Evolutionary conservation across 495 filamentous ascomycete species (phyloP), one percentile per base, ranked within the genome.

Genomic region (Talaromyces trachyspermus): DNA sequence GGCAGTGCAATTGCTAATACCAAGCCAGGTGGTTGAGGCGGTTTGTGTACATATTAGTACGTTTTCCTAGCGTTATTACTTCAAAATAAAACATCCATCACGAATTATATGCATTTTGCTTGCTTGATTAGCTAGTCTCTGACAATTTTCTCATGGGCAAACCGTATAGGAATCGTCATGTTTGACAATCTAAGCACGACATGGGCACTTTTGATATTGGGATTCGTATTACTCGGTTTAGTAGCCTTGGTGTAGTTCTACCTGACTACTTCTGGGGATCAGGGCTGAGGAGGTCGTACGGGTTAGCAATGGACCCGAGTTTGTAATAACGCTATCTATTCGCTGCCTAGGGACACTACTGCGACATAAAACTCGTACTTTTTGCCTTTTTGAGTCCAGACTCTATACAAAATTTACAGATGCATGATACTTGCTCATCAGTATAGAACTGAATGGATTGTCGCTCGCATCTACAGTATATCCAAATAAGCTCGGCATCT

Each of bases 201-300:
- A 30, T 68, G 64, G 64, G 62, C 64, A 22, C 57, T 68, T 52
- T 62, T 62, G 0, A 62, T 52, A 1, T 46, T 68, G 18, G 64
- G 60, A 0, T 68, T 68, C 38, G 53, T 65, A 33, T 62, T 56
- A 4, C 54, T 68, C n/a, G 52, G 56, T 11, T 48, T 68, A 3
- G 62, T 64, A 14, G 62, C 55, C 11, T 45, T 64, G 27, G 57
- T 68, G 3, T 68, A 68, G 36, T 68, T 15, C 27, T 68, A n/a
- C n/a, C n/a, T n/a, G n/a, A n/a, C n/a, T 68, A 57, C 48, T 65
- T 68, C 48, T 64, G 59, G 23, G 64, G 64, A 2, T 48, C 52
- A 14, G 10, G 8, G 6, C 24, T 49, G 11, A 24, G 46, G 20
- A 49, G 25, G 17, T 26, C 12, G 26, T 44, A 24, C 11, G 32